Base-by-base conservation (phyloP, 371 early-diverging fungal genomes). In the Nematocida sp. region DNA sequence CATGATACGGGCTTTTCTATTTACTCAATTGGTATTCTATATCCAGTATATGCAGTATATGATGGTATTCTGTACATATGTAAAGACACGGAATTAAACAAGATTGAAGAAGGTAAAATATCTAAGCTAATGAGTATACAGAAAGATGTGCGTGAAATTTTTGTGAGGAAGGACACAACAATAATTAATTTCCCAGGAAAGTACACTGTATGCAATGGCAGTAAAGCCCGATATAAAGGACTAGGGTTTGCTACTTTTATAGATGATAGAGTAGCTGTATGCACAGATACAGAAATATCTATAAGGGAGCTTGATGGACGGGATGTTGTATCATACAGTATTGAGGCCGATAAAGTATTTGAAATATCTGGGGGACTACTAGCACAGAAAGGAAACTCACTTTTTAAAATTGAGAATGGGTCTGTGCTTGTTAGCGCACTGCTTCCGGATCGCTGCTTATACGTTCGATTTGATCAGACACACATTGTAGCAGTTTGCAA, bases 1-100 rank as follows among this genome's bases (percentile, higher is more conserved):
- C 96, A 96, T 85, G 98, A 98, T 87, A 92, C 90, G 74, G 97
- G 98, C 69, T 89, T 97, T 76, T 91, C 94, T 78, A 94, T 97
- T 27, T 97, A 96, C 87, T 94, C 95, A 85, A 89, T 95, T 39
- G 95, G 95, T 85, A 90, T 95, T 57, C 95, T 94, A 84, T 90
- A 94, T 64, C 94, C 95, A 0, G 93, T 97, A 11, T 92, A 90
- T 84, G 89, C 91, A 11, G 89, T 92, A 13, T 42, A 52, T 4
- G 69, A 69, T 15, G 76, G 61, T 3, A 33, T 52, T 45, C 67
- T 71, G 15, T 76, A 80, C 52, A 46, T 76, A 11, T 72, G 72
- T 52, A 54, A 67, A 39, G 67, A n/a, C 20, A 47, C n/a, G n/a
- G 62, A 73, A 13, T 56, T 82, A 23, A 42, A 69, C 23, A 72